These are phyloP conservation scores for Backusella liffmaniae DNA, from an alignment of 192 early-diverging fungal genomes.

Conservation along the genomic window DNA sequence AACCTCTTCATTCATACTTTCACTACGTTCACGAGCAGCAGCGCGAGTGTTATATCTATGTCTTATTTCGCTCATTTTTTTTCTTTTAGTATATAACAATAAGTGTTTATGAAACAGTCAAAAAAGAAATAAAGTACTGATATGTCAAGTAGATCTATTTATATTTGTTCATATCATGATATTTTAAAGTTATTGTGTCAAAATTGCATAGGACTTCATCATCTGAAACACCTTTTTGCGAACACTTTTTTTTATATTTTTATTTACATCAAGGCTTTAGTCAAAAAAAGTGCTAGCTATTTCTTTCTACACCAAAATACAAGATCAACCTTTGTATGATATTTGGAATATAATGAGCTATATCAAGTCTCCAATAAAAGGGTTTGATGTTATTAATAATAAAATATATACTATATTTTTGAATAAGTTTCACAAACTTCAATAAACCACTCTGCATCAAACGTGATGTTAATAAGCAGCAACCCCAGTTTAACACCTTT, in stretches of 20 bases:
- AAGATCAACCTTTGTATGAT: not conserved
- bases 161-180: not conserved
- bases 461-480: not conserved
- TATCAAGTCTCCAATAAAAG: too few species aligned
- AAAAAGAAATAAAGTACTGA: not conserved
- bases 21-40: not conserved
- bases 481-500: not conserved
- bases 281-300: not conserved
- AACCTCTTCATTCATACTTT: not conserved
- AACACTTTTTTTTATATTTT: not conserved
- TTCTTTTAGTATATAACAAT: not conserved
- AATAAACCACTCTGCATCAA: not conserved
- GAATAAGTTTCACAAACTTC: not conserved
- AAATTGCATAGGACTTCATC: not conserved
- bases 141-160: not conserved
- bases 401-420: not conserved
- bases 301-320: not conserved
- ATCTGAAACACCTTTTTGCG: not conserved
- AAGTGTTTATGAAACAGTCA: not conserved
- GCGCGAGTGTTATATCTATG: not conserved
- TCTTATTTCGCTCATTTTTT: not conserved
- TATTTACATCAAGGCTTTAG: not conserved
- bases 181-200: not conserved
- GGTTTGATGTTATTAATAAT: not conserved
- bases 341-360: not conserved